These are phyloP conservation scores for Rhytidiadelphus loreus DNA, from an alignment of 225 moss, liverwort and hornwort genomes.

Conservation along the genomic window DNA sequence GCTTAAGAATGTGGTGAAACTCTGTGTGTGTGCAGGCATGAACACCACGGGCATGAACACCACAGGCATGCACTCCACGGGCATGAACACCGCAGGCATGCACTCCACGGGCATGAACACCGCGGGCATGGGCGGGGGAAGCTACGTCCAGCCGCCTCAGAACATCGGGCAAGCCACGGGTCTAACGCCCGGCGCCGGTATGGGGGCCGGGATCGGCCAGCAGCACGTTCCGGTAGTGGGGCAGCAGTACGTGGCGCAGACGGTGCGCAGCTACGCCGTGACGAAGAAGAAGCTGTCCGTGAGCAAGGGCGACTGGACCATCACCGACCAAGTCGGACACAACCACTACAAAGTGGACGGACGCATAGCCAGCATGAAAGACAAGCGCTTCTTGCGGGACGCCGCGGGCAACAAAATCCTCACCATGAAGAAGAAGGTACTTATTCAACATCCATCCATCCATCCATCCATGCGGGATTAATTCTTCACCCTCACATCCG, in stretches of 20 bases:
- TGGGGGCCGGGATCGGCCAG: not conserved
- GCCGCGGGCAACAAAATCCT: constrained; percentile 16
- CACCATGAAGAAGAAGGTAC: constrained; percentile 43
- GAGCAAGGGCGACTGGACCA: constrained; percentile 37
- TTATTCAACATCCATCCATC: no score
- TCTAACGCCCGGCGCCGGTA: not conserved
- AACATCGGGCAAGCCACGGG: not conserved
- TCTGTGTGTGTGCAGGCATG: not conserved
- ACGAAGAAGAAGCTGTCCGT: constrained; percentile 38
- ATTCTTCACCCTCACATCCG: no score
- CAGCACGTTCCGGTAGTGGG: not conserved
- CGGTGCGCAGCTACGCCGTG: constrained; percentile 35
- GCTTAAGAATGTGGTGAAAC: not conserved
- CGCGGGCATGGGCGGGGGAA: not conserved
- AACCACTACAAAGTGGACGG: constrained; percentile 26
- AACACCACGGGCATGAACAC: not conserved
- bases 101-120: not conserved
- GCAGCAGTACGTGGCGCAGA: constrained; percentile 17
- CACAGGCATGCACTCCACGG: not conserved
- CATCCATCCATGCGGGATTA: no score
- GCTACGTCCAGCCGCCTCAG: constrained; percentile 31
- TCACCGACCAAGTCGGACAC: constrained; percentile 29
- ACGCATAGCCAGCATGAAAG: constrained; percentile 31
- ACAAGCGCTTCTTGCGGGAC: constrained; percentile 27
- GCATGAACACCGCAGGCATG: not conserved